Base-by-base conservation (phyloP, 257 asterid genomes). In the Rehmannia glutinosa region DNA sequence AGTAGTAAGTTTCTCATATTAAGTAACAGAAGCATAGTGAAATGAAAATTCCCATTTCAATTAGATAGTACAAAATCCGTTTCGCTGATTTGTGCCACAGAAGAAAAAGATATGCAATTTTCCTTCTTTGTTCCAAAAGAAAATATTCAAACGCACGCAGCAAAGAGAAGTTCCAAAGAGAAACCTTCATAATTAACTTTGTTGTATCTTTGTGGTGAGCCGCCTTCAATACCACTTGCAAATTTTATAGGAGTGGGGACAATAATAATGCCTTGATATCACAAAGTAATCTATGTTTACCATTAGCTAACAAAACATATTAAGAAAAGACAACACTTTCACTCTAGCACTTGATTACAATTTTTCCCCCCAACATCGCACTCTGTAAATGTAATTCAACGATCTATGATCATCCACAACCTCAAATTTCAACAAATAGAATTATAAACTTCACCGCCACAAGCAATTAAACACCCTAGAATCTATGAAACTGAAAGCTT, bases 341-440 rank as follows among this genome's bases (percentile, higher is more conserved):
- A 30, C 21, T n/a, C n/a, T n/a, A n/a, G n/a, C n/a, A n/a, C n/a
- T n/a, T 17, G 46, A 42, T 53, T 67, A 43, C 25, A 28, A 52
- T 13, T 11, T 33, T 35, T n/a, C n/a, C 1, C 41, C 74, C 74
- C 42, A 59, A 23, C 10, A 13, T 16, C 3, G 8, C 47, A 67
- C 51, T 10, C 13, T 11, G 41, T 36, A 54, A 64, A 2, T 38
- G 5, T 2, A 16, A 8, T 50, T 30, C 36, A 17, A 72, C 16
- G 24, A 41, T 15, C 50, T 19, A 21, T 53, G 62, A 57, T 58
- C 68, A 55, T 63, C 64, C 64, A 45, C 66, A 58, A 20, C 10
- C 46, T 36, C 25, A 13, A 66, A 24, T 32, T 51, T 24, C 62
- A 17, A 30, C 45, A 42, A 39, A 39, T 13, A 50, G n/a, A 45